Percentiles rank a stretch among this genome's conserved stretches.
These are phyloP conservation scores for Populus deltoides DNA, from an alignment of 345 rosid genomes.

Conservation along the genomic window DNA sequence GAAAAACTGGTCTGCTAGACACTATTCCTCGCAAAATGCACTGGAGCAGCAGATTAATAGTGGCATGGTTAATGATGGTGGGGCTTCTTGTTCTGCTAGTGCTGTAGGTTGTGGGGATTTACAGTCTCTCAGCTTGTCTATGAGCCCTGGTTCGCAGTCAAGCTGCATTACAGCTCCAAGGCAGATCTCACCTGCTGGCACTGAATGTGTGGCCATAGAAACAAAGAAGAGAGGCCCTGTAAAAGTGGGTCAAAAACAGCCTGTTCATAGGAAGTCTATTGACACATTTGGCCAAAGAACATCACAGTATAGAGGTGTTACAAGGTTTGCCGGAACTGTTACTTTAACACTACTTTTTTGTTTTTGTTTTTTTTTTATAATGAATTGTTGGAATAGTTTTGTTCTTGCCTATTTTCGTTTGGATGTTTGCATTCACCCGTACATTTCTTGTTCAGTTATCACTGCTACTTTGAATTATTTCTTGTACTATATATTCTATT, in stretches of 20 bases:
- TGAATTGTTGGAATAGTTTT: neutral
- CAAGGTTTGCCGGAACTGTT: conserved; percentile 46
- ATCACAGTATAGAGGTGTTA: conserved; percentile 96
- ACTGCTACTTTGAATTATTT: neutral
- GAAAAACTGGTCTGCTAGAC: conserved; percentile 44
- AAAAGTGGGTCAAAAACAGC: conserved; percentile 65
- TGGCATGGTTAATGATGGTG: conserved; percentile 35
- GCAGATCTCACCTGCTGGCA: conserved; percentile 45
- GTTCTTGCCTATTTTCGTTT: neutral
- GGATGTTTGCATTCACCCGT: neutral
- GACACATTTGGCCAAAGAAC: conserved; percentile 99
- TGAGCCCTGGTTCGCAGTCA: conserved; percentile 95
- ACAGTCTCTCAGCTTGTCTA: conserved; percentile 87
- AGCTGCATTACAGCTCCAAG: conserved; percentile 73
- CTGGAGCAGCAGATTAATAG: conserved; percentile 46
- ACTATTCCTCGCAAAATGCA: conserved; percentile 40
- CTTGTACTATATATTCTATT: neutral
- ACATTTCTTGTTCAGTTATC: neutral
- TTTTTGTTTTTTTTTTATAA: neutral
- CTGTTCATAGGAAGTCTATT: conserved; percentile 86
- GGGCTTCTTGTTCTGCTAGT: conserved; percentile 42
- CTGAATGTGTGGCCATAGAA: conserved; percentile 53
- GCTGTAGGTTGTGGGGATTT: conserved; percentile 69
- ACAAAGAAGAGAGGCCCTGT: conserved; percentile 81
- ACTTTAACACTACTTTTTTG: neutral